phyloP scores from a whole-genome alignment of 331 rosid species.

The Dryas integrifolia region DNA sequence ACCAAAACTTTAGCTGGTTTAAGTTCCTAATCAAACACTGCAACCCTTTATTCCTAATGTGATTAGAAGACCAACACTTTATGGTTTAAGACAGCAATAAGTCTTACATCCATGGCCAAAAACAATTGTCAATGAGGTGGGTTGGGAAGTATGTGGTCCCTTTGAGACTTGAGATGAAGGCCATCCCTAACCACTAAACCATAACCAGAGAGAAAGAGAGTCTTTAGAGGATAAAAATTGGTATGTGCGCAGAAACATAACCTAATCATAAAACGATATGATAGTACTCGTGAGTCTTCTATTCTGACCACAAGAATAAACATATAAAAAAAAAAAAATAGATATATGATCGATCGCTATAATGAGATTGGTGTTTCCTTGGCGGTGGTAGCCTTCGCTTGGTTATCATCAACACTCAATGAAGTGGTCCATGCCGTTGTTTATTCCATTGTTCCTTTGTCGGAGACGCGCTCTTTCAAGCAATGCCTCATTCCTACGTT shows the following conservation, averaged over 20 bases:
- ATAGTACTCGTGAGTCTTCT: neutral
- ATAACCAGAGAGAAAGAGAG: no score
- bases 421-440: slow-evolving; percentile 15
- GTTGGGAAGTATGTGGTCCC: neutral
- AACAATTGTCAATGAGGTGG: no score
- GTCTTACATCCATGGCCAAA: no score
- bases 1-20: no score
- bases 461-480: slow-evolving; percentile 16
- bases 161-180: neutral
- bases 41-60: no score
- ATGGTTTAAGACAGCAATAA: no score
- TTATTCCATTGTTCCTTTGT: slow-evolving; percentile 13
- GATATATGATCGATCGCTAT: no score
- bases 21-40: no score
- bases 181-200: slow-evolving; percentile 14
- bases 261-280: no score
- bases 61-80: no score
- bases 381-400: slow-evolving; percentile 38
- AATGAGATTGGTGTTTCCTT: slow-evolving; percentile 26
- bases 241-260: no score
- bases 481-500: neutral
- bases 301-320: neutral
- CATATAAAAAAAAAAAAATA: neutral
- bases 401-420: slow-evolving; percentile 7
- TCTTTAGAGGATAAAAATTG: neutral